These are phyloP conservation scores for Moesziomyces sp. DNA, from an alignment of 1,284 basidiomycete species.

Conservation along the genomic window DNA sequence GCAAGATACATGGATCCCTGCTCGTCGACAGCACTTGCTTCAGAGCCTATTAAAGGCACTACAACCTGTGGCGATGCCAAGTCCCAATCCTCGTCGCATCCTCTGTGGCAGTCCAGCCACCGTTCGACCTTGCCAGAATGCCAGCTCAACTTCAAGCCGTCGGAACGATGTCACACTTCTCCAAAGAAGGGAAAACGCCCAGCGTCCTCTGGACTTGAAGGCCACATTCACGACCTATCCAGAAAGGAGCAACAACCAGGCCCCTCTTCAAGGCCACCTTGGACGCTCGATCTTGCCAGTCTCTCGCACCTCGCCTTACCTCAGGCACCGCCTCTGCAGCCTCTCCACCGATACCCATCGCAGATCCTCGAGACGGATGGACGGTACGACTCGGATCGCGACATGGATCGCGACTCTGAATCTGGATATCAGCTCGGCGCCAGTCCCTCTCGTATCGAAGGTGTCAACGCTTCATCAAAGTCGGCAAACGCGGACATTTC, in stretches of 20 bases:
- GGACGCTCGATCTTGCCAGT: constrained; percentile 5
- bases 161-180: too few relatives aligned
- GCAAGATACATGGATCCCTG: too few relatives aligned
- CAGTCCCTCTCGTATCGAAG: constrained; percentile 7
- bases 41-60: too few relatives aligned
- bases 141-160: too few relatives aligned
- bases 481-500: background rate
- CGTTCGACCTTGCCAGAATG: too few relatives aligned
- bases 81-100: too few relatives aligned
- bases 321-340: constrained; percentile 34
- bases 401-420: constrained; percentile 27
- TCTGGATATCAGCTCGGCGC: background rate
- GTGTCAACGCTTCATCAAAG: background rate
- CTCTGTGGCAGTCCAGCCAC: too few relatives aligned
- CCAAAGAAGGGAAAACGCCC: too few relatives aligned
- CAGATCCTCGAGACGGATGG: constrained; percentile 13
- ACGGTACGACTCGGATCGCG: constrained; percentile 15
- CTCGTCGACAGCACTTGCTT: too few relatives aligned
- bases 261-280: background rate
- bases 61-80: too few relatives aligned
- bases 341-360: constrained; percentile 26
- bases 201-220: too few relatives aligned
- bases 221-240: background rate
- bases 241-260: background rate
- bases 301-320: constrained; percentile 13